Percentiles rank a stretch among this genome's conserved stretches.
Evolutionary conservation across 2,329 filamentous ascomycete species (phyloP).

Genomic region (Ascochyta koolunga): DNA sequence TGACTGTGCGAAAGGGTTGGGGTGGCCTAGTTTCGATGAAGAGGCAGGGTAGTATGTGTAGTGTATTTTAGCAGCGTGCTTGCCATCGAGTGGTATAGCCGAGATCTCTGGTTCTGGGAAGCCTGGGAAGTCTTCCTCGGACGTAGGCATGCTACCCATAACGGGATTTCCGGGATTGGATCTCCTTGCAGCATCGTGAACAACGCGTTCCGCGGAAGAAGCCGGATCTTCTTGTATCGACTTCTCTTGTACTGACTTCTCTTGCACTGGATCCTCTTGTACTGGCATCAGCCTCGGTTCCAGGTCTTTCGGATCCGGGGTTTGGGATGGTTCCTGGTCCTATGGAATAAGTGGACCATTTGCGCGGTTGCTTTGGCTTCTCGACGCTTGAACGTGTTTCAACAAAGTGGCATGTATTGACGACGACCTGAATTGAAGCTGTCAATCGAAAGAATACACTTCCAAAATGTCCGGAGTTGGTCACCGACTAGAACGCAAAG

Average conservation of each 20-base stretch:
- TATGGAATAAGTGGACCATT: constrained; percentile 17
- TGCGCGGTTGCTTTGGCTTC: not conserved
- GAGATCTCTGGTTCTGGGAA: constrained; percentile 41
- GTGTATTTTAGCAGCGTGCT: constrained; percentile 37
- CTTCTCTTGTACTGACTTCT: not conserved
- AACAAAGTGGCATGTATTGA: not conserved
- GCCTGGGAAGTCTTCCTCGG: constrained; percentile 37
- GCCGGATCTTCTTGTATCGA: constrained; percentile 1
- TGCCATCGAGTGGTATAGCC: constrained; percentile 34
- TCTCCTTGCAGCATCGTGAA: constrained; percentile 7
- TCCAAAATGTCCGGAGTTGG: not conserved
- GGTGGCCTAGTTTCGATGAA: constrained; percentile 25
- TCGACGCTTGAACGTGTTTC: not conserved
- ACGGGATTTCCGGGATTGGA: constrained; percentile 6
- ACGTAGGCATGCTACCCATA: constrained; percentile 23
- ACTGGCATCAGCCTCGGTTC: constrained; percentile 7
- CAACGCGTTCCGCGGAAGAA: constrained; percentile 3
- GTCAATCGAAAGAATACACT: not conserved
- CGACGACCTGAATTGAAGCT: not conserved
- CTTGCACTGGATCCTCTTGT: not conserved
- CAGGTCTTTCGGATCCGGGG: constrained; percentile 7
- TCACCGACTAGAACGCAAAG: not conserved
- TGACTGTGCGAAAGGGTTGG: constrained; percentile 43
- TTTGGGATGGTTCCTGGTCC: constrained; percentile 8
- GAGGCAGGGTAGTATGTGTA: constrained; percentile 46